Evolutionary conservation across 1,284 basidiomycete genomes (phyloP).

Genomic region (Tilletia caries): DNA sequence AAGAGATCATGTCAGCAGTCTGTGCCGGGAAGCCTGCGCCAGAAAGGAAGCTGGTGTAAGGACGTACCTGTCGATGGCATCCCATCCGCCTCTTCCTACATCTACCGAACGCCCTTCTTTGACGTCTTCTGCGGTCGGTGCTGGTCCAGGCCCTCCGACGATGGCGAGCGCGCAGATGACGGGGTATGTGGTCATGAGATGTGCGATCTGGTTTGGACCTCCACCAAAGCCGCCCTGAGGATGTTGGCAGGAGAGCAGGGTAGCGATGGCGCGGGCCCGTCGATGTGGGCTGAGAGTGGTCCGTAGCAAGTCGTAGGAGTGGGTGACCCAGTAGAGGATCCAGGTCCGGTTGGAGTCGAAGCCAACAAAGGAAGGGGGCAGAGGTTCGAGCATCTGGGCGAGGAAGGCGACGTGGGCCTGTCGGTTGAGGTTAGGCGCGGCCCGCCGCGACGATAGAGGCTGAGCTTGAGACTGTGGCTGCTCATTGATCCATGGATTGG

Average conservation of each 20-base stretch:
- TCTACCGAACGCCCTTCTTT: conserved; percentile 60
- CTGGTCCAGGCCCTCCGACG: conserved; percentile 63
- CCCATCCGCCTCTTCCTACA: conserved; percentile 51
- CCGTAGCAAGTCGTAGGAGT: conserved; percentile 44
- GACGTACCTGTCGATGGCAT: conserved; percentile 51
- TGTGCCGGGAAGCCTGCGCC: too few species aligned
- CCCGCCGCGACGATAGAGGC: too few species aligned
- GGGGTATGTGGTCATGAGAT: conserved; percentile 87
- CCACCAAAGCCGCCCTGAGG: conserved; percentile 78
- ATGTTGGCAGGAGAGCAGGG: conserved; percentile 51
- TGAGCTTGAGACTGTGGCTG: neutral
- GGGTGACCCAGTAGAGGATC: conserved; percentile 51
- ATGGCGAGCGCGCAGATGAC: conserved; percentile 79
- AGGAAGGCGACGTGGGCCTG: conserved; percentile 43
- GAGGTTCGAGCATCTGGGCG: conserved; percentile 38
- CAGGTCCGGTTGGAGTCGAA: conserved; percentile 51
- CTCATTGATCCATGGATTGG: too few species aligned
- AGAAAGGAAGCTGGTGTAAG: too few species aligned
- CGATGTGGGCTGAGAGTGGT: conserved; percentile 30
- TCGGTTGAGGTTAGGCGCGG: conserved; percentile 24
- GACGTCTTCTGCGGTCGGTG: conserved; percentile 32
- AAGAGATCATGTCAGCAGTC: neutral
- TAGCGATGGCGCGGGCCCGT: conserved; percentile 41
- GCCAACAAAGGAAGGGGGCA: conserved; percentile 42
- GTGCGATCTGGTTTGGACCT: conserved; percentile 80